These are phyloP conservation scores for Silene noctiflora DNA, from an alignment of 179 eudicot genomes.

Conservation along the genomic window DNA sequence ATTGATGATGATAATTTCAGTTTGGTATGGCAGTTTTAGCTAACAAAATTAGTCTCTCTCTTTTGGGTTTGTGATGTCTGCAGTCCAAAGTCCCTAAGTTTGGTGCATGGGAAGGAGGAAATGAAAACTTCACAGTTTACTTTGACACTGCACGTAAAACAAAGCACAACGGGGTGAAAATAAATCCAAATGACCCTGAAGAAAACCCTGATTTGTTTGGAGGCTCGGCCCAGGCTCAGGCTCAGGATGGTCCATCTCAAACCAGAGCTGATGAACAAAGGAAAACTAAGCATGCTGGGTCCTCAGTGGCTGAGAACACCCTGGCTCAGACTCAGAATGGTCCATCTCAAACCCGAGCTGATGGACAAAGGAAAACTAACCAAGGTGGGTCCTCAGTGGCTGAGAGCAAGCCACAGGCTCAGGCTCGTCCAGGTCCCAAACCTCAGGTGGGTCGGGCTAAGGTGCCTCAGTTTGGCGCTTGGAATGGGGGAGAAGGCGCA, in stretches of 20 bases:
- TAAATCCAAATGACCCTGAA: slow-evolving; percentile 37
- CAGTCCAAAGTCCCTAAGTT: slow-evolving; percentile 39
- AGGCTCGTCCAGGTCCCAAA: not conserved
- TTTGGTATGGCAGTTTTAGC: not conserved
- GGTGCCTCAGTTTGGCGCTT: slow-evolving; percentile 37
- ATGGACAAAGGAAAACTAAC: slow-evolving; percentile 17
- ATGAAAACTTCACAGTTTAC: slow-evolving; percentile 32
- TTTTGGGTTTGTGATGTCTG: not conserved
- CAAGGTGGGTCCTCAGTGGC: not conserved
- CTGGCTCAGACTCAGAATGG: slow-evolving; percentile 23
- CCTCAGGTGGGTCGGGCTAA: slow-evolving; percentile 24
- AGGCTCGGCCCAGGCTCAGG: slow-evolving; percentile 17
- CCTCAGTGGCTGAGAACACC: not conserved
- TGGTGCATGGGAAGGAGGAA: slow-evolving; percentile 37
- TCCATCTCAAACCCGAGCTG: slow-evolving; percentile 20
- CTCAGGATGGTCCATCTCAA: slow-evolving; percentile 8
- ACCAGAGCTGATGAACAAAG: slow-evolving; percentile 20
- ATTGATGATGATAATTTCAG: not conserved
- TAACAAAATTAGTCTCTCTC: not conserved
- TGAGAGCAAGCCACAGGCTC: not conserved
- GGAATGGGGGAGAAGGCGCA: slow-evolving; percentile 30
- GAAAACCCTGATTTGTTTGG: slow-evolving; percentile 27
- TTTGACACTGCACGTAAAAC: slow-evolving; percentile 37
- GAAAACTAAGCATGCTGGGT: slow-evolving; percentile 22
- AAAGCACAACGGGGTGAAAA: slow-evolving; percentile 30